These are phyloP conservation scores for Buxus sempervirens DNA, from an alignment of 164 flowering plant genomes.

Conservation along the genomic window DNA sequence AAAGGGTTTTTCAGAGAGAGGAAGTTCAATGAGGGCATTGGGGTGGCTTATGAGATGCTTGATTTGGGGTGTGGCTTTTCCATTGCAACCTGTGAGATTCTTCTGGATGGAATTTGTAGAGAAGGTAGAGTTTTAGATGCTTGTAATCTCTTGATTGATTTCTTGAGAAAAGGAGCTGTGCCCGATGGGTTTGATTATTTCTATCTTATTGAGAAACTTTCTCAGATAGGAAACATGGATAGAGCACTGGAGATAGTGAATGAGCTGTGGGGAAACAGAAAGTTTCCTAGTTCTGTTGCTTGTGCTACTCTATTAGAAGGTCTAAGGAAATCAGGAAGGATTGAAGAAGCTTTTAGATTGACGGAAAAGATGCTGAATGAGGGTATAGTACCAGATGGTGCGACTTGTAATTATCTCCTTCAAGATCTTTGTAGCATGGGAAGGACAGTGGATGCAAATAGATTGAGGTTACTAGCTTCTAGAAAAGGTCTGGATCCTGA, in stretches of 20 bases:
- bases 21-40: constrained; percentile 66
- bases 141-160: constrained; percentile 53
- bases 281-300: constrained; percentile 46
- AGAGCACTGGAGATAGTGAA: constrained; percentile 53
- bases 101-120: constrained; percentile 69
- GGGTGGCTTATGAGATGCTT: constrained; percentile 83
- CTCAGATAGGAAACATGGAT: constrained; percentile 32
- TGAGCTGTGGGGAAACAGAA: constrained; percentile 56
- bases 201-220: constrained; percentile 52
- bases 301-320: constrained; percentile 74
- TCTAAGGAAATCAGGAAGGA: constrained; percentile 36
- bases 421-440: constrained; percentile 53
- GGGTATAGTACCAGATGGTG: constrained; percentile 56
- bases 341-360: constrained; percentile 42
- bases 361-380: constrained; percentile 62
- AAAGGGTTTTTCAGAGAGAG: constrained; percentile 57
- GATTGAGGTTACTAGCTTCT: constrained; percentile 61
- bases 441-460: constrained; percentile 59
- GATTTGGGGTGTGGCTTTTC: constrained; percentile 72
- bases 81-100: constrained; percentile 68
- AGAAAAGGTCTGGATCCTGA: constrained; percentile 61
- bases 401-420: constrained; percentile 73
- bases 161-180: constrained; percentile 53
- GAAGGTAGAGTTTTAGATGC: constrained; percentile 47
- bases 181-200: constrained; percentile 59